Percentiles rank a stretch among this genome's conserved stretches.
Conservation (phyloP, 73 alveolate species). For the Symbiodinium natans region DNA sequence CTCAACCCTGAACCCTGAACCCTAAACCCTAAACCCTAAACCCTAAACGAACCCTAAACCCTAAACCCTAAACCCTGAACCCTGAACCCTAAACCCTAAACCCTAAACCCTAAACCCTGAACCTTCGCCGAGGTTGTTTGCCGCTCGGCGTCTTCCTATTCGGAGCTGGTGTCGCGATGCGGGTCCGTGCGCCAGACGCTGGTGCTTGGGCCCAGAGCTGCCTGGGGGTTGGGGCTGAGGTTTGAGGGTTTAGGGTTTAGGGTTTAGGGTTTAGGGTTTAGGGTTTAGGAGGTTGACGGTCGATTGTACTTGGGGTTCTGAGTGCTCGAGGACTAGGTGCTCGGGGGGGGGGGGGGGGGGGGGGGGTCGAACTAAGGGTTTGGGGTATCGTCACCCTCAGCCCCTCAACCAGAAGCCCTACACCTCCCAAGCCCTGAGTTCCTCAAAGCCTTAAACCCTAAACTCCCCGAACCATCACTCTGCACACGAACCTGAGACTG, state of each 20-base stretch:
- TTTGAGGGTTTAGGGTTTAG: too few relatives aligned
- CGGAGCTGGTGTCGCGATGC: conserved; percentile 54
- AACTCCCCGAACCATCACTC: too few relatives aligned
- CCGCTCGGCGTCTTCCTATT: conserved; percentile 64
- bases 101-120: background rate
- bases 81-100: background rate
- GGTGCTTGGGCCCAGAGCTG: background rate
- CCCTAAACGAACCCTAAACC: background rate
- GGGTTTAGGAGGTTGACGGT: too few relatives aligned
- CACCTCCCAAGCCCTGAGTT: too few relatives aligned
- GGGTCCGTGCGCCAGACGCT: conserved; percentile 85
- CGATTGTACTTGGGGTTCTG: too few relatives aligned
- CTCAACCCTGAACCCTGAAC: background rate
- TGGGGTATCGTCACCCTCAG: too few relatives aligned
- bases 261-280: too few relatives aligned
- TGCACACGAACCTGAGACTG: too few relatives aligned
- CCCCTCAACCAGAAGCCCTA: background rate
- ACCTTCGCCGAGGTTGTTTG: conserved; percentile 38
- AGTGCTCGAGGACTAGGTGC: too few relatives aligned
- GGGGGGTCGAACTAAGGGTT: too few relatives aligned
- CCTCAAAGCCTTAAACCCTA: too few relatives aligned
- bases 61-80: background rate
- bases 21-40: background rate
- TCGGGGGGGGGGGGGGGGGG: too few relatives aligned
- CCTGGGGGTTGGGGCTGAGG: background rate